Percentiles rank a stretch among this genome's conserved stretches.
Conservation (phyloP, 257 asterid genomes). For the Paraleonurus japonicus region DNA sequence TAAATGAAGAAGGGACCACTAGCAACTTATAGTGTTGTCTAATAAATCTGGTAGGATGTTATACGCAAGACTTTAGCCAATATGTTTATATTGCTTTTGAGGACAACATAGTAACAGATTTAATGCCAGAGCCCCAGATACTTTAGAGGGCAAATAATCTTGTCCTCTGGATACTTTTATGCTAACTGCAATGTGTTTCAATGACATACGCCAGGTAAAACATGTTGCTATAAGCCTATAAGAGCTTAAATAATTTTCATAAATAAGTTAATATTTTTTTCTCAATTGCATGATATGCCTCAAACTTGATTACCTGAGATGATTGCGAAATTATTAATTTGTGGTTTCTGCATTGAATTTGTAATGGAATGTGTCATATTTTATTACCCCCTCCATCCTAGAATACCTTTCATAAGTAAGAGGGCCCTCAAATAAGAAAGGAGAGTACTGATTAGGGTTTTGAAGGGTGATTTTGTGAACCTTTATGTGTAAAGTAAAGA, state of each 20-base stretch:
- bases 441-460: too few relatives aligned
- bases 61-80: neutral
- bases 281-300: neutral
- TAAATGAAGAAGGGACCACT: neutral
- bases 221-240: neutral
- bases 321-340: neutral
- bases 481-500: too few relatives aligned
- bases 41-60: neutral
- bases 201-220: neutral
- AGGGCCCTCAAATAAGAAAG: too few relatives aligned
- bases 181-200: neutral
- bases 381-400: too few relatives aligned
- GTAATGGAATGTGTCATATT: neutral
- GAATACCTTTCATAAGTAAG: too few relatives aligned
- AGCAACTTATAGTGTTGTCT: neutral
- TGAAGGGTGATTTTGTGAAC: too few relatives aligned
- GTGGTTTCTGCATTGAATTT: neutral
- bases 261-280: neutral
- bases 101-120: neutral
- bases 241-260: neutral
- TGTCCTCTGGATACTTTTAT: neutral
- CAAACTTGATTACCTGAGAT: neutral
- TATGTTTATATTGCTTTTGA: neutral
- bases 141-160: neutral
- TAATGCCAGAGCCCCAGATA: neutral